A percentile compares a stretch with the other conserved stretches of the same genome.
These are phyloP conservation scores for Auricularia heimuer DNA, from an alignment of 768 basidiomycete species.

Conservation along the genomic window DNA sequence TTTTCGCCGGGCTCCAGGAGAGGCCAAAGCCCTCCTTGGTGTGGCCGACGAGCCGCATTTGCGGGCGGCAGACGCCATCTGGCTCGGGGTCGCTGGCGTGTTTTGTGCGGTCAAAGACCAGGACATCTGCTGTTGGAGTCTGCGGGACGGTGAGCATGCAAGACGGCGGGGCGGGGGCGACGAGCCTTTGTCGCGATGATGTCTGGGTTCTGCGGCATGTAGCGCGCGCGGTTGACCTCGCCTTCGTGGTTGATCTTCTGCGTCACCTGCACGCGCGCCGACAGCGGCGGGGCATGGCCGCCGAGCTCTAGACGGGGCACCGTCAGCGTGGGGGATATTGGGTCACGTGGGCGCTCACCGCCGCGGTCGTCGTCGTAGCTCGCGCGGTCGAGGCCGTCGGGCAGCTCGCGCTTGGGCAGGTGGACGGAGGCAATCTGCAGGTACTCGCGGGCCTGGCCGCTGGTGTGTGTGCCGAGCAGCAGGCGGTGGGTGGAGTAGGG, in stretches of 20 bases:
- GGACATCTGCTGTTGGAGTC: conserved; percentile 77
- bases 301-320: conserved; percentile 57
- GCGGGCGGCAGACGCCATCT: conserved; percentile 76
- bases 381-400: conserved; percentile 58
- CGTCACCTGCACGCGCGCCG: conserved; percentile 78
- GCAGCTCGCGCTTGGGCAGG: conserved; percentile 73
- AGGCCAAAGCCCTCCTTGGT: conserved; percentile 90
- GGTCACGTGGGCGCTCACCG: conserved; percentile 21
- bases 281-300: conserved; percentile 77
- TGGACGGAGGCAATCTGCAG: conserved; percentile 92
- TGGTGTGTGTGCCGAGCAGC: conserved; percentile 95
- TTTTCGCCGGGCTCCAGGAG: conserved; percentile 79
- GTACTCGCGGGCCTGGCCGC: conserved; percentile 87
- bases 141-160: neutral
- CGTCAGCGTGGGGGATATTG: neutral
- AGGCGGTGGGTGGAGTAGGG: conserved; percentile 93
- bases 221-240: conserved; percentile 94
- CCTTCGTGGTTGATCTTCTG: conserved; percentile 93
- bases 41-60: conserved; percentile 86
- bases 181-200: conserved; percentile 81
- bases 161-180: neutral
- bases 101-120: conserved; percentile 95
- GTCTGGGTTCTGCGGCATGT: conserved; percentile 99
- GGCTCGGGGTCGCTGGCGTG: conserved; percentile 88
- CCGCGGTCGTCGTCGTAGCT: conserved; percentile 89